Evolutionary conservation across 495 filamentous ascomycete genomes (phyloP).

Genomic region (Aspergillus sclerotiicarbonarius): DNA sequence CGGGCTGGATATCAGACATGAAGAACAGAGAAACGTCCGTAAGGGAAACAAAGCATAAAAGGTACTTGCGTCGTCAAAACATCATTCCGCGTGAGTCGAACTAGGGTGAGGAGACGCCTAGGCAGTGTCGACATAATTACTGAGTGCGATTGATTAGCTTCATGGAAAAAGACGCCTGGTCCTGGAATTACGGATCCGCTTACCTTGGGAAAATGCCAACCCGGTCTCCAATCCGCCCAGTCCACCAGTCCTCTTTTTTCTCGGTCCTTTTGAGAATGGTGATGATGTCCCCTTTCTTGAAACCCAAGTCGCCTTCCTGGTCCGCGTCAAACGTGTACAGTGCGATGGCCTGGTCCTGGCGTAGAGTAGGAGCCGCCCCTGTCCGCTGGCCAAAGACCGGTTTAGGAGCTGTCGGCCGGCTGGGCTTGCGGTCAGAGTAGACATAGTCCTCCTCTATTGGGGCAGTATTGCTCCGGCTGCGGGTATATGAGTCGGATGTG

Average conservation of each 20-base stretch:
- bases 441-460: constrained; percentile 55
- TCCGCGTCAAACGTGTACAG: constrained; percentile 92
- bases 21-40: background rate
- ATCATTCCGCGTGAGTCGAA: constrained; percentile 28
- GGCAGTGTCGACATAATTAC: constrained; percentile 47
- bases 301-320: constrained; percentile 86
- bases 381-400: constrained; percentile 72
- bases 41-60: too few relatives aligned
- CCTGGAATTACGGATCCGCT: constrained; percentile 10
- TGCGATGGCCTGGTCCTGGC: constrained; percentile 82
- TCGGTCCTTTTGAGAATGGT: constrained; percentile 98
- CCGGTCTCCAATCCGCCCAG: constrained; percentile 61
- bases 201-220: constrained; percentile 64
- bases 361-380: constrained; percentile 51
- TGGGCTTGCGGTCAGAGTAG: constrained; percentile 55
- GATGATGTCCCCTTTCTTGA: constrained; percentile 97
- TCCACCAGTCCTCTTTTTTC: constrained; percentile 87
- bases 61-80: constrained; percentile 12
- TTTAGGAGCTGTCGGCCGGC: constrained; percentile 81
- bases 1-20: background rate
- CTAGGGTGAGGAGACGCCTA: constrained; percentile 17
- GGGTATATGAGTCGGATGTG: constrained; percentile 50
- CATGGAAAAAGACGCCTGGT: constrained; percentile 8
- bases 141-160: constrained; percentile 20
- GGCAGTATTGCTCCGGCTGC: constrained; percentile 46